A percentile compares a stretch with the other conserved stretches of the same genome.
These are phyloP conservation scores for Pachysandra terminalis DNA, from an alignment of 164 flowering plant genomes.

Conservation along the genomic window DNA sequence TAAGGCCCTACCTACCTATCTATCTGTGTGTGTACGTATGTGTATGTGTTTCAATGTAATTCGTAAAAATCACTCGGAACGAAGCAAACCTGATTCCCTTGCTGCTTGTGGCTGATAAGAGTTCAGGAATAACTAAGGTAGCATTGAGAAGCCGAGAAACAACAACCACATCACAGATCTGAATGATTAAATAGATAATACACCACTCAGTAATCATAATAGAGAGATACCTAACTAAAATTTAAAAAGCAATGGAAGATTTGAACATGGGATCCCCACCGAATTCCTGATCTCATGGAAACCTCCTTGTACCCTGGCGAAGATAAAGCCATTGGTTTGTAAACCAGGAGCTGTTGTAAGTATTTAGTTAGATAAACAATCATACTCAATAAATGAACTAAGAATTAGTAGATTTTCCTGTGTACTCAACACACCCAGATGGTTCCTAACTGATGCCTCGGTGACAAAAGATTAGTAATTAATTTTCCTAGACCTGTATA, in stretches of 20 bases:
- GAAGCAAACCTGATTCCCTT: slow-evolving; percentile 83
- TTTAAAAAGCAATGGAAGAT: neutral
- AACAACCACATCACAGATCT: slow-evolving; percentile 90
- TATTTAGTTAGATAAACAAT: slow-evolving; percentile 1
- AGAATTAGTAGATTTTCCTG: neutral
- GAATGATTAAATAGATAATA: slow-evolving; percentile 19
- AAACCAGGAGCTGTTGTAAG: slow-evolving; percentile 52
- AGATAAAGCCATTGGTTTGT: slow-evolving; percentile 67
- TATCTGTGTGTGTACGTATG: too few relatives aligned
- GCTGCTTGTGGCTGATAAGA: slow-evolving; percentile 89
- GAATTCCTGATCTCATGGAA: slow-evolving; percentile 91
- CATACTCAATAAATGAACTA: neutral
- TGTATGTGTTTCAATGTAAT: neutral
- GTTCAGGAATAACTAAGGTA: slow-evolving; percentile 86
- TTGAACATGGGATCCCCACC: slow-evolving; percentile 36
- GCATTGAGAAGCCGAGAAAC: slow-evolving; percentile 90
- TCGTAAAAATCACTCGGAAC: neutral
- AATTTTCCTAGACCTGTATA: too few relatives aligned
- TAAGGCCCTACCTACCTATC: neutral
- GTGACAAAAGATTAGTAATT: too few relatives aligned
- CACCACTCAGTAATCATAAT: neutral
- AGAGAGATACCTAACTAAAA: neutral
- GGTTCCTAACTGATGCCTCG: too few relatives aligned
- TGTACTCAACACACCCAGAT: too few relatives aligned
- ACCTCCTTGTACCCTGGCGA: slow-evolving; percentile 87